Evolutionary conservation across 345 rosid species (phyloP), one percentile per base, ranked within the genome.

Genomic region (Camelina sativa): DNA sequence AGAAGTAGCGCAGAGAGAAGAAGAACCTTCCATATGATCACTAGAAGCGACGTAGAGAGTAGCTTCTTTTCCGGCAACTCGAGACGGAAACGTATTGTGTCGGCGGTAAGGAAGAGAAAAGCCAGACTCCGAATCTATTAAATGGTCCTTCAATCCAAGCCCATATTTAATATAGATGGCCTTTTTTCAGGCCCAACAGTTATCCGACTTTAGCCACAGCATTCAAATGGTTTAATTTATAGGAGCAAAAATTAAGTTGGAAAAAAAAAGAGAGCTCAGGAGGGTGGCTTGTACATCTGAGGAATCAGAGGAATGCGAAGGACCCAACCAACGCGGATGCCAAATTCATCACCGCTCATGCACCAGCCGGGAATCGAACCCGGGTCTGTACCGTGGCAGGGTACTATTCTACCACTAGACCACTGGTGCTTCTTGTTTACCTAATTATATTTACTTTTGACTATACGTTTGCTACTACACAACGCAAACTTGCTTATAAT

Each of bases 351-450:
- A 56, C 4, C 1, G 73, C 73, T 69, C 43, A 20, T 69, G 91
- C 88, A 83, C 85, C 88, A 83, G 90, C 88, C 85, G 90, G 88
- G 84, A 83, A 84, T 86, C 85, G 84, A 88, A 83, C 88, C 86
- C 84, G 82, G 89, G 87, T 82, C 86, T 82, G 82, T 80, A 86
- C 87, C 79, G 85, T 82, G 84, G 88, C 84, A 88, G 83, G 87
- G 84, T 84, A 83, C 82, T 76, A 76, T 79, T 81, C 73, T 77
- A 82, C 72, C 85, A 79, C 83, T 75, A 71, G 82, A 77, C 81
- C 82, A 25, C 28, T 28, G 30, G 30, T 28, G 30, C 30, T 28
- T 28, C 30, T 28, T 28, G 30, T 28, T 0, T 28, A 4, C 0
- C 30, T 28, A 28, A 4, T 28, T 28, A n/a, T n/a, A n/a, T n/a